Evolutionary conservation across 306 rosid species (phyloP).

Genomic region (Malus orientalis): DNA sequence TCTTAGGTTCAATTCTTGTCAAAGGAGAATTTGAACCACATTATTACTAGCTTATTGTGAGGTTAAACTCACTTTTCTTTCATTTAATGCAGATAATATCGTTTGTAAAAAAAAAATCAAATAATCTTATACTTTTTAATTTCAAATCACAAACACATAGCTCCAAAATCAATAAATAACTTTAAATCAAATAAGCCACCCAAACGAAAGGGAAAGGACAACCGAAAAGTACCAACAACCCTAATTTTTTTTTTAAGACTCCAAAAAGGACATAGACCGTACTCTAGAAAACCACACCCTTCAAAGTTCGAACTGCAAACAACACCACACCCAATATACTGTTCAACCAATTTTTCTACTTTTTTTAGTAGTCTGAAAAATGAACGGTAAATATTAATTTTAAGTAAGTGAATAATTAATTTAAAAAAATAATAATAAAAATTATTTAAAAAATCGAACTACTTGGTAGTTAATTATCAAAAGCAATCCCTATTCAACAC

Average conservation of each 20-base stretch:
- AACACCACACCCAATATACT: background rate
- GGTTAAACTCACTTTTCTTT: rapidly evolving
- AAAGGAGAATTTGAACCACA: rapidly evolving
- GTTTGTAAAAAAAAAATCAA: background rate
- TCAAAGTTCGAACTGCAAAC: background rate
- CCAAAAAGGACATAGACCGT: constrained; percentile 16
- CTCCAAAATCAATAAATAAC: background rate
- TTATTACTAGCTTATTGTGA: rapidly evolving
- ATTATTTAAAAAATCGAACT: too few species aligned
- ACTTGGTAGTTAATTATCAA: too few species aligned
- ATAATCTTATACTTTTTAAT: background rate
- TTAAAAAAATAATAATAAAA: too few species aligned
- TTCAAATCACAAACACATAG: background rate
- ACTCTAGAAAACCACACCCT: constrained; percentile 4
- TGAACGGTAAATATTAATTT: too few species aligned
- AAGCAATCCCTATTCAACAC: too few species aligned
- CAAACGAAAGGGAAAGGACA: background rate
- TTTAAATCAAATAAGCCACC: background rate
- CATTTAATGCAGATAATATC: too few species aligned
- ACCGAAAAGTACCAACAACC: background rate
- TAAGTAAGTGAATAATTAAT: too few species aligned
- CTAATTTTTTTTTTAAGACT: background rate
- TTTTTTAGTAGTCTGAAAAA: too few species aligned
- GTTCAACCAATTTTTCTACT: too few species aligned
- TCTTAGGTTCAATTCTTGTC: too few species aligned